phyloP scores from a whole-genome alignment of 495 filamentous ascomycete genomes.

The Penicillium lividum region DNA sequence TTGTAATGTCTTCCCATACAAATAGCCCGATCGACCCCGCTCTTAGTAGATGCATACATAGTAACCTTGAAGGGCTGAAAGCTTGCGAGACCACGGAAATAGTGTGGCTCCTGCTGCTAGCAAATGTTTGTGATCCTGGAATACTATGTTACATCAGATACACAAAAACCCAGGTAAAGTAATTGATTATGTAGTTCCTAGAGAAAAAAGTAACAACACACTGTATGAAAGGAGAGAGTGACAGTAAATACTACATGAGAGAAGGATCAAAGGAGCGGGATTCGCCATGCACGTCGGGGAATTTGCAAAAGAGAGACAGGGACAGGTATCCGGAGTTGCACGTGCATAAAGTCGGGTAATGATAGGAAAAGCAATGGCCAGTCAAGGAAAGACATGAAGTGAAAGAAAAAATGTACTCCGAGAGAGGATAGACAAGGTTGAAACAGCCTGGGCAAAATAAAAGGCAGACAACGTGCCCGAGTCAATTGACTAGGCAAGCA shows the following conservation, averaged over 20 bases:
- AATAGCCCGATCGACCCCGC: no score
- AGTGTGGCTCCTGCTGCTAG: not conserved
- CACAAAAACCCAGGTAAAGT: not conserved
- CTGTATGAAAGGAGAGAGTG: constrained; percentile 17
- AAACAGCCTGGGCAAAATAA: constrained; percentile 14
- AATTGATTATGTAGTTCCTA: constrained; percentile 13
- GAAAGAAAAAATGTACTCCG: constrained; percentile 25
- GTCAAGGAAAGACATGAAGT: constrained; percentile 21
- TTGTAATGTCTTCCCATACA: no score
- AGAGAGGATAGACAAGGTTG: constrained; percentile 23
- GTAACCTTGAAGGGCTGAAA: no score
- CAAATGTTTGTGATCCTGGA: not conserved
- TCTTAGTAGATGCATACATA: no score
- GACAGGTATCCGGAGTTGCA: constrained; percentile 34
- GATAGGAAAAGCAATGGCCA: constrained; percentile 15
- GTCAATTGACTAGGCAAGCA: constrained; percentile 24
- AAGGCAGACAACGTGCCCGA: constrained; percentile 20
- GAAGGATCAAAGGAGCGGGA: constrained; percentile 20
- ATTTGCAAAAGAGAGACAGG: constrained; percentile 26
- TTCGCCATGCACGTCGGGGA: constrained; percentile 30
- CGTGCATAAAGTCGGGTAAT: constrained; percentile 22
- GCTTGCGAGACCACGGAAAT: no score
- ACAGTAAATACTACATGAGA: constrained; percentile 23
- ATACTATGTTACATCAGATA: not conserved
- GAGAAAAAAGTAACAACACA: constrained; percentile 12